These are phyloP conservation scores for Rhynchospora pubera DNA, from an alignment of 176 grass and related monocot species.

Conservation along the genomic window DNA sequence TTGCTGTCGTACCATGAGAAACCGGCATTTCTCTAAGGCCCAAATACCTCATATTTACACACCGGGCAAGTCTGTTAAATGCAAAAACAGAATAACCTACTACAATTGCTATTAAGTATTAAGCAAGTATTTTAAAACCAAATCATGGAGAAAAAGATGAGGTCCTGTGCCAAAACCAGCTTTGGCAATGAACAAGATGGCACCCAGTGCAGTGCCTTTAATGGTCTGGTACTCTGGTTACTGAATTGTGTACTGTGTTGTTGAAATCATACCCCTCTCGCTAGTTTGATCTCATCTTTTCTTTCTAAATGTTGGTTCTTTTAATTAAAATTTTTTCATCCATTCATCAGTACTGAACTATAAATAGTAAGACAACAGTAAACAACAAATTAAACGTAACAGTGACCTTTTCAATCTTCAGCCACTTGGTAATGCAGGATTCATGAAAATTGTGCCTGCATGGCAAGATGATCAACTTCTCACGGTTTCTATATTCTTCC, in stretches of 20 bases:
- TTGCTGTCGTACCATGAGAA: background rate
- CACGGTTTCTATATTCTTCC: slow-evolving; percentile 38
- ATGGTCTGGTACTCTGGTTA: background rate
- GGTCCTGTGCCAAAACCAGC: background rate
- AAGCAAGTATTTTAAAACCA: background rate
- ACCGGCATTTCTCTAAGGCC: slow-evolving; percentile 24
- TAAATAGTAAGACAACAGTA: background rate
- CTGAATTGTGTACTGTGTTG: background rate
- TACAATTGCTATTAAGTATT: background rate
- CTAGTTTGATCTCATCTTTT: background rate
- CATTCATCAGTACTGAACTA: background rate
- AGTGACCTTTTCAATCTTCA: slow-evolving; percentile 76
- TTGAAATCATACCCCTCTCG: background rate
- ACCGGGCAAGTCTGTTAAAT: slow-evolving; percentile 63
- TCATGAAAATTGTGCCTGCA: slow-evolving; percentile 70
- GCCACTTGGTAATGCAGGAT: slow-evolving; percentile 48
- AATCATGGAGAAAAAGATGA: background rate
- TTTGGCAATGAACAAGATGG: background rate
- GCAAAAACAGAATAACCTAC: background rate
- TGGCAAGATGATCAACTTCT: slow-evolving; percentile 58
- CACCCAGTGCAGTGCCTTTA: background rate
- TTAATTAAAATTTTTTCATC: background rate
- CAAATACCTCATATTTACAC: slow-evolving; percentile 80
- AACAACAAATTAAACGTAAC: background rate
- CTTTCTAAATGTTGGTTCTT: background rate